Percentiles rank a stretch among this genome's conserved stretches.
Conservation (phyloP, 2,329 filamentous ascomycete genomes). For the Cladophialophora exuberans region DNA sequence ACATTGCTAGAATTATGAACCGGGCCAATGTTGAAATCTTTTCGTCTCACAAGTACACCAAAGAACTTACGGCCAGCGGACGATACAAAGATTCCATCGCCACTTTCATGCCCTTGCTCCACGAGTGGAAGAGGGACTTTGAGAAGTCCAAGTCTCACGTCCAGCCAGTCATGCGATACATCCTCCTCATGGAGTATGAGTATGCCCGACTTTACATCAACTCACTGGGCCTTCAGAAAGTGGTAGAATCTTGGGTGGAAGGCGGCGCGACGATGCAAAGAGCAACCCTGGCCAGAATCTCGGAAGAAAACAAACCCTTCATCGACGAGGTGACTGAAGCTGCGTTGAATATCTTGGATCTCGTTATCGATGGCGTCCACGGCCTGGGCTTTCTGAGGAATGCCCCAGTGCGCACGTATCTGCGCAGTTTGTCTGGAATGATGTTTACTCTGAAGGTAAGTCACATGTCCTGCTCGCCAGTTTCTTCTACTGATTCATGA, state of each 20-base stretch:
- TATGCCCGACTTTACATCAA: slow-evolving; percentile 74
- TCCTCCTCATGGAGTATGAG: slow-evolving; percentile 91
- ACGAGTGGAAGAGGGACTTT: slow-evolving; percentile 79
- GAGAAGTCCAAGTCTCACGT: slow-evolving; percentile 62
- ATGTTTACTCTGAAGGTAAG: slow-evolving; percentile 66
- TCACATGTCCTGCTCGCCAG: background rate
- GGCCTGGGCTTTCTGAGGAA: slow-evolving; percentile 63
- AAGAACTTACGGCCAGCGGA: slow-evolving; percentile 83
- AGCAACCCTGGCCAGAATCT: slow-evolving; percentile 26
- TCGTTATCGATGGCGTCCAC: slow-evolving; percentile 62
- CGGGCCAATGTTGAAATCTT: slow-evolving; percentile 88
- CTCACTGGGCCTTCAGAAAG: slow-evolving; percentile 88
- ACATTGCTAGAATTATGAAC: slow-evolving; percentile 91
- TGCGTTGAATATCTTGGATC: slow-evolving; percentile 62
- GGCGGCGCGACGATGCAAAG: slow-evolving; percentile 27
- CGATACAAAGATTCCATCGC: slow-evolving; percentile 80
- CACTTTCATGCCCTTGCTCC: slow-evolving; percentile 77
- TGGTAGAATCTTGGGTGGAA: slow-evolving; percentile 66
- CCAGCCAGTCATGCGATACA: slow-evolving; percentile 61
- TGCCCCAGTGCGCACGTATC: slow-evolving; percentile 66
- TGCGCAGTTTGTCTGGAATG: slow-evolving; percentile 66
- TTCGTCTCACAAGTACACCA: slow-evolving; percentile 82
- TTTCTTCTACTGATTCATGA: background rate
- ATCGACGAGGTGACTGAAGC: slow-evolving; percentile 66
- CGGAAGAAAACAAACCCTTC: slow-evolving; percentile 59